phyloP scores from a whole-genome alignment of 768 basidiomycete genomes.

The Russula emetica region DNA sequence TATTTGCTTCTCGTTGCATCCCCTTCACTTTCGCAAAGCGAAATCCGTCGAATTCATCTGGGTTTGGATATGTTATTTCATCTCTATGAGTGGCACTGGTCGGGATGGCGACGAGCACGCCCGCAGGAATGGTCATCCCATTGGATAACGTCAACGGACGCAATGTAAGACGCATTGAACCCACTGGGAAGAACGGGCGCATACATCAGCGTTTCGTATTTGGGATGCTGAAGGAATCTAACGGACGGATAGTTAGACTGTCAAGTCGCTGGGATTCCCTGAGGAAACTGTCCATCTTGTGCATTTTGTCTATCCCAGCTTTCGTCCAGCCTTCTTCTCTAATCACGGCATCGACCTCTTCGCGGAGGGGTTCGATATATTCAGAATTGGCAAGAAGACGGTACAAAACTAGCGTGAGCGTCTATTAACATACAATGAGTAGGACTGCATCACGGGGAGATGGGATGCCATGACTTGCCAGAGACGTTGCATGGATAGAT shows the following conservation, averaged over 20 bases:
- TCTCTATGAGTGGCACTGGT: conserved; percentile 38
- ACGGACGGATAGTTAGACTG: conserved; percentile 12
- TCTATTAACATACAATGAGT: not conserved
- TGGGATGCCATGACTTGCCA: too few relatives aligned
- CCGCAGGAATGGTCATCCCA: conserved; percentile 38
- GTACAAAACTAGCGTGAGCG: conserved; percentile 23
- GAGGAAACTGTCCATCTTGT: conserved; percentile 37
- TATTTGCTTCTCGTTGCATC: not conserved
- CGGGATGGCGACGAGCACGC: conserved; percentile 38
- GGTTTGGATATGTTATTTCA: conserved; percentile 40
- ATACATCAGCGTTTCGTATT: not conserved
- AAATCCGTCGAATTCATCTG: conserved; percentile 41
- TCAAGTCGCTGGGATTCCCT: conserved; percentile 33
- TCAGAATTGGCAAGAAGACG: conserved; percentile 29
- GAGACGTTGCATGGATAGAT: conserved; percentile 35
- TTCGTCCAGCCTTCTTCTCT: conserved; percentile 16
- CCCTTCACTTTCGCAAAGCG: conserved; percentile 37
- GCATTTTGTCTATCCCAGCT: conserved; percentile 27
- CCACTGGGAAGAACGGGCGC: conserved; percentile 18
- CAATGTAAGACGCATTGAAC: conserved; percentile 28
- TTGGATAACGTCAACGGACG: conserved; percentile 35
- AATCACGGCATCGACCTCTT: conserved; percentile 27
- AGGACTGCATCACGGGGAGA: not conserved
- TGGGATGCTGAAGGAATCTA: too few relatives aligned
- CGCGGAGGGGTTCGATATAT: conserved; percentile 29